Conservation (phyloP, 164 flowering plant genomes). For the Taxillus chinensis region DNA sequence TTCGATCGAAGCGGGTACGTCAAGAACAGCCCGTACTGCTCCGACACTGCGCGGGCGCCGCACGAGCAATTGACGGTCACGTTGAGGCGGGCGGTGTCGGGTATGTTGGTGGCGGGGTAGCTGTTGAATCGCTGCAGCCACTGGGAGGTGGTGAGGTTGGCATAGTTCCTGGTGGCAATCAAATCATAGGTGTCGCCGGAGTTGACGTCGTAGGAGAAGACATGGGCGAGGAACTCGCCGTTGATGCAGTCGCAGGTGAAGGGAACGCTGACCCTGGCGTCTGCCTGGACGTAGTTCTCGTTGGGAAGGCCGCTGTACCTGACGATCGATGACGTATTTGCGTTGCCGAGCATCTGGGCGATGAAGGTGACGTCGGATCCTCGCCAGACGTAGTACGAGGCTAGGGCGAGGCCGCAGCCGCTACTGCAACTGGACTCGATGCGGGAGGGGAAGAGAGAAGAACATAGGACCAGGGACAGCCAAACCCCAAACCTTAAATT, state of each 20-base stretch:
- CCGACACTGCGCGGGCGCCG: constrained; percentile 31
- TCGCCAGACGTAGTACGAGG: constrained; percentile 45
- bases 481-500: not conserved
- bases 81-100: constrained; percentile 20
- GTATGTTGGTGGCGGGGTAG: constrained; percentile 17
- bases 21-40: constrained; percentile 46
- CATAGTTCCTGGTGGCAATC: constrained; percentile 22
- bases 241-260: constrained; percentile 49
- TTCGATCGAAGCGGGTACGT: constrained; percentile 43
- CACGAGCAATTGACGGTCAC: constrained; percentile 67
- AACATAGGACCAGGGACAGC: constrained; percentile 4
- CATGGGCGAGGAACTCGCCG: constrained; percentile 33
- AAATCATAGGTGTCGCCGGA: constrained; percentile 28
- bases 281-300: constrained; percentile 18
- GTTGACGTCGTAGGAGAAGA: constrained; percentile 22
- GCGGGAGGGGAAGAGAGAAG: constrained; percentile 5
- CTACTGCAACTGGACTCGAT: constrained; percentile 32
- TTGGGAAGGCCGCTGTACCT: constrained; percentile 23
- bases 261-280: constrained; percentile 31
- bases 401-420: constrained; percentile 48
- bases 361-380: constrained; percentile 31
- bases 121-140: constrained; percentile 25
- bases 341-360: constrained; percentile 6
- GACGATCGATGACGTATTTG: constrained; percentile 7
- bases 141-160: constrained; percentile 31